A percentile compares a stretch with the other conserved stretches of the same genome.
These are phyloP conservation scores for Glomus cerebriforme DNA, from an alignment of 192 early-diverging fungal species.

Conservation along the genomic window DNA sequence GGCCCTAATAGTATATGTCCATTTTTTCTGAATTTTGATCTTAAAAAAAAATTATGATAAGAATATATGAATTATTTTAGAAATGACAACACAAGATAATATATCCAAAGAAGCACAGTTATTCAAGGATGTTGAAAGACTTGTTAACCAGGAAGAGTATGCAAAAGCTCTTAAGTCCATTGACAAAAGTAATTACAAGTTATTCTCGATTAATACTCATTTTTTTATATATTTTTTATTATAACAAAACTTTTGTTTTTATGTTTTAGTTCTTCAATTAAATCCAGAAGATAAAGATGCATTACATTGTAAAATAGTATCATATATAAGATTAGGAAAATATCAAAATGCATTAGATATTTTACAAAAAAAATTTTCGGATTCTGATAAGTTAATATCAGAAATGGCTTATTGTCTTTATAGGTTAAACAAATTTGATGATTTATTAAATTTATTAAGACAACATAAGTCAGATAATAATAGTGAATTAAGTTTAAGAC, in stretches of 20 bases:
- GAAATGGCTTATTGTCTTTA: constrained; percentile 71
- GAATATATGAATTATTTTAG: no score
- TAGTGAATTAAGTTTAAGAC: constrained; percentile 42
- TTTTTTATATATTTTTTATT: not conserved
- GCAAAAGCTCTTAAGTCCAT: constrained; percentile 50
- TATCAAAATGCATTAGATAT: constrained; percentile 58
- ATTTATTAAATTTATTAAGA: constrained; percentile 47
- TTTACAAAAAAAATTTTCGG: constrained; percentile 31
- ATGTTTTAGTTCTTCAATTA: constrained; percentile 39
- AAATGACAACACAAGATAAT: constrained; percentile 6
- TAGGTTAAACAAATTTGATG: constrained; percentile 56
- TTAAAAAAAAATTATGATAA: no score
- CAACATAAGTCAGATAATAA: constrained; percentile 33
- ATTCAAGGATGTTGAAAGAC: constrained; percentile 56
- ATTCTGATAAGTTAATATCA: constrained; percentile 43
- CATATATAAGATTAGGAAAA: constrained; percentile 55
- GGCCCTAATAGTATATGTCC: no score
- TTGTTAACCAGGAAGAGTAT: constrained; percentile 53
- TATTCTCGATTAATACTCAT: not conserved
- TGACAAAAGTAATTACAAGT: constrained; percentile 51
- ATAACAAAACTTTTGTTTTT: not conserved
- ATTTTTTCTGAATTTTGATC: no score
- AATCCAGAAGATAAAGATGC: constrained; percentile 54
- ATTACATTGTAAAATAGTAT: constrained; percentile 59
- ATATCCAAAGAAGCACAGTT: constrained; percentile 40